Percentiles rank a stretch among this genome's conserved stretches.
Evolutionary conservation across 1,139 yeast genomes (phyloP).

Genomic region (Suhomyces taliae): DNA sequence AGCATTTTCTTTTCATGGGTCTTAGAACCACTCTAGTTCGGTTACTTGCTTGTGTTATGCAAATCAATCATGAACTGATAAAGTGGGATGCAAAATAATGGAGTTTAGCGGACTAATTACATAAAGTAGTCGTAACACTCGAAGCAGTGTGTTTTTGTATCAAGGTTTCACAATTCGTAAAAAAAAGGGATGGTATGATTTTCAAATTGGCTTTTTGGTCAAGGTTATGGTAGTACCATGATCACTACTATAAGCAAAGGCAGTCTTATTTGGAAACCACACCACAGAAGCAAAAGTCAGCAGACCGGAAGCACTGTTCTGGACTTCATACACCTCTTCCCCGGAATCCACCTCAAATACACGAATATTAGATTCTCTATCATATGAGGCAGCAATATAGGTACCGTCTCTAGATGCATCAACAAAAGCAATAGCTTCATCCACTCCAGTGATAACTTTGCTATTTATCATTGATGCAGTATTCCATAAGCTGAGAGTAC

Average conservation of each 20-base stretch:
- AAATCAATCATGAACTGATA: too few relatives aligned
- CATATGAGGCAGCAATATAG: constrained; percentile 46
- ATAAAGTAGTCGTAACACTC: too few relatives aligned
- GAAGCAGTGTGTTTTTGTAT: too few relatives aligned
- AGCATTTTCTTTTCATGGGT: too few relatives aligned
- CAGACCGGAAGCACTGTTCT: constrained; percentile 38
- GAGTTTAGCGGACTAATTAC: too few relatives aligned
- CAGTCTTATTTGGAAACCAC: constrained; percentile 46
- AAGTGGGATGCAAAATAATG: too few relatives aligned
- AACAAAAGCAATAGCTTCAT: constrained; percentile 50
- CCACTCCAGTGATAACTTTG: constrained; percentile 46
- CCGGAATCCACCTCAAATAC: constrained; percentile 40
- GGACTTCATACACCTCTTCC: constrained; percentile 34
- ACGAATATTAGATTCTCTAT: constrained; percentile 36
- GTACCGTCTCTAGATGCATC: constrained; percentile 48
- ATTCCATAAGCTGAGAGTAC: constrained; percentile 65
- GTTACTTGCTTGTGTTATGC: too few relatives aligned
- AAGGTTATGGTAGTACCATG: constrained; percentile 27
- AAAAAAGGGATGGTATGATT: too few relatives aligned
- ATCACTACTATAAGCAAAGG: constrained; percentile 36
- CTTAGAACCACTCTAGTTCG: too few relatives aligned
- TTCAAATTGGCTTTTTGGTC: constrained; percentile 8
- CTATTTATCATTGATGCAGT: constrained; percentile 45
- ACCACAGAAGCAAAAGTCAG: constrained; percentile 31
- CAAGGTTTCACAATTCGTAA: too few relatives aligned